Base-by-base conservation (phyloP, 176 grass and related monocot genomes). In the Microstegium vimineum region DNA sequence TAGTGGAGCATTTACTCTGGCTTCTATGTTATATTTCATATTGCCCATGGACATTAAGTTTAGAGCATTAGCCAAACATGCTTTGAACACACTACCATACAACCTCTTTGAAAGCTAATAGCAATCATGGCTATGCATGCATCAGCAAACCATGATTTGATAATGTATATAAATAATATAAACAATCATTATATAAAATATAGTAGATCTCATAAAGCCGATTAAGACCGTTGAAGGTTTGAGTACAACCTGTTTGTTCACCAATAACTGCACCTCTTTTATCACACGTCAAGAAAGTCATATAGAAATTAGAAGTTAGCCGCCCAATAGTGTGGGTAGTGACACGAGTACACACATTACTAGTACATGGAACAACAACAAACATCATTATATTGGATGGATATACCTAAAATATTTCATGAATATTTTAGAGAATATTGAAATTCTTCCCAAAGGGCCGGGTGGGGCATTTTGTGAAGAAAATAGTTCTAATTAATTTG, bases 281-380 rank as follows among this genome's bases (percentile, higher is more conserved):
- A 60, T 36, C 22, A 15, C 32, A 82, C 26, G 23, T 20, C 71
- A 76, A 76, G 6, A 70, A 87, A 76, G 37, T 36, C 62, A 37
- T 45, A 26, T 60, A 68, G 14, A 68, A 45, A 35, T 45, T 61
- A 70, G 5, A 70, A 69, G 8, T 36, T 36, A 30, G 51, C 28
- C 49, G 31, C 52, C 79, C 31, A 70, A 76, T 12, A 47, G n/a
- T 2, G 16, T 5, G 1, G 66, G 27, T 16, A 4, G 12, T 37
- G 85, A 32, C 79, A 76, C n/a, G 38, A 70, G 25, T 49, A 18
- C 28, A 13, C 28, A 13, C 37, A 51, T 25, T 36, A 67, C 5
- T 73, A 52, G 17, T 6, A 22, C 28, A 59, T 59, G 26, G 42
- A 66, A 32, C 1, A 57, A 43, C 62, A 43, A 77, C 16, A 11